Evolutionary conservation across 768 basidiomycete genomes (phyloP).

Genomic region (Filobasidium wieringae): DNA sequence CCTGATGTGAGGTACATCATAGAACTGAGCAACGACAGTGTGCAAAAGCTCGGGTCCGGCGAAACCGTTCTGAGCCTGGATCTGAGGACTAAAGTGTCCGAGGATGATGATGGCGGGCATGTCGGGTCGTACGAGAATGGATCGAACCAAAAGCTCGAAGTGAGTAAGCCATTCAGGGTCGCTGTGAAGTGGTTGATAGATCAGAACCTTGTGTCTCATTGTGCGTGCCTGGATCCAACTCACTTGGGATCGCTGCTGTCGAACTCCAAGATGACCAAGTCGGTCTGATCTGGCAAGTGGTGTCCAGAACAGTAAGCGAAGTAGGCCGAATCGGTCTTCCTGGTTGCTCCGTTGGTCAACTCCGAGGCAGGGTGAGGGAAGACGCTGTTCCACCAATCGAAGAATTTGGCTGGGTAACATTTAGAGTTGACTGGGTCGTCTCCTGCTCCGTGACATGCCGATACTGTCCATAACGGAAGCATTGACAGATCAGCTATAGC

Average conservation of each 20-base stretch:
- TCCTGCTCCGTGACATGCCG: conserved; percentile 85
- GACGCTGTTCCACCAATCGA: conserved; percentile 94
- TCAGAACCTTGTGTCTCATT: neutral
- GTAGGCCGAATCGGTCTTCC: conserved; percentile 81
- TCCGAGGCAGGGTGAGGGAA: conserved; percentile 97
- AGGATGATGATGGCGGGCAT: conserved; percentile 84
- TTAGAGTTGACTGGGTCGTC: conserved; percentile 70
- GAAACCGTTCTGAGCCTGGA: conserved; percentile 66
- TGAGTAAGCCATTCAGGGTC: conserved; percentile 61
- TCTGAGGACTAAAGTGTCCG: conserved; percentile 87
- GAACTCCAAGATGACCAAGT: conserved; percentile 89
- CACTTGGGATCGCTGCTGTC: conserved; percentile 81
- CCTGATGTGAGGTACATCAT: conserved; percentile 88
- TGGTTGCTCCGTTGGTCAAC: conserved; percentile 92
- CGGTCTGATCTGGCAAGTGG: conserved; percentile 84
- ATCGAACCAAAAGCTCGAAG: conserved; percentile 86
- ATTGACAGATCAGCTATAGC: neutral
- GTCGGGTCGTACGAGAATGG: conserved; percentile 77
- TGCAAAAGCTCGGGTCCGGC: conserved; percentile 85
- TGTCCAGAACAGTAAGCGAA: conserved; percentile 89
- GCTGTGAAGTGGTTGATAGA: conserved; percentile 40
- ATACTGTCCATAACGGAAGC: conserved; percentile 48
- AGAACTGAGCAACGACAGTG: conserved; percentile 83
- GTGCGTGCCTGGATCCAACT: conserved; percentile 36
- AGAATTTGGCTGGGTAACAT: conserved; percentile 91